These are phyloP conservation scores for Acmispon strigosus DNA, from an alignment of 306 rosid genomes.

Conservation along the genomic window DNA sequence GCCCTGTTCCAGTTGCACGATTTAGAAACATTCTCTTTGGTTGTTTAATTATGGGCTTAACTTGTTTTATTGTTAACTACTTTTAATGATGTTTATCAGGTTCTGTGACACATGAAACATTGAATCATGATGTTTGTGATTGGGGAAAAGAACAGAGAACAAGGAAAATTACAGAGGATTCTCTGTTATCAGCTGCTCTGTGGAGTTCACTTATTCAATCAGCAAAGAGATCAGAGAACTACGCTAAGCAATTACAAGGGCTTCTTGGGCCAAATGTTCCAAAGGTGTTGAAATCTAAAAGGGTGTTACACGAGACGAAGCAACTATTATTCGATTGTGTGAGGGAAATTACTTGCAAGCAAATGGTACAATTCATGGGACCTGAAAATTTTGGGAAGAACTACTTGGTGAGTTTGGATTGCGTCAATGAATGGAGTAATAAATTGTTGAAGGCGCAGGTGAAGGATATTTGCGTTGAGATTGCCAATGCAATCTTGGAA, in stretches of 20 bases:
- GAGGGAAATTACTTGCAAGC: conserved; percentile 37
- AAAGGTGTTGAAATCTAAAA: conserved; percentile 42
- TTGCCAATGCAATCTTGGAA: conserved; percentile 54
- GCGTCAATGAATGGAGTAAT: conserved; percentile 38
- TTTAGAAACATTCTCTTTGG: conserved; percentile 3
- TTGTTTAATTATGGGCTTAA: neutral
- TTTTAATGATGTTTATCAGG: neutral
- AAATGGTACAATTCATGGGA: conserved; percentile 20
- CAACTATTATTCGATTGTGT: conserved; percentile 64
- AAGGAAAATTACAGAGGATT: conserved; percentile 46
- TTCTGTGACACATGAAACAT: conserved; percentile 21
- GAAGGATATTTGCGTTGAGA: conserved; percentile 41
- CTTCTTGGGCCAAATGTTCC: conserved; percentile 22
- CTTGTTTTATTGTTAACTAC: neutral
- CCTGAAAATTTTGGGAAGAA: conserved; percentile 41
- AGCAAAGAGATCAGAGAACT: conserved; percentile 17
- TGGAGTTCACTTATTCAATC: conserved; percentile 45
- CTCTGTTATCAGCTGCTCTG: conserved; percentile 48
- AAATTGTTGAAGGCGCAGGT: conserved; percentile 24
- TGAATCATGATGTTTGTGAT: conserved; percentile 18
- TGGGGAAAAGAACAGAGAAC: conserved; percentile 16
- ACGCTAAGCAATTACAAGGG: conserved; percentile 24
- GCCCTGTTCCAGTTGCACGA: neutral
- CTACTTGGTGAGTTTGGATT: conserved; percentile 33
- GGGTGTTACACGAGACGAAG: conserved; percentile 45